A percentile compares a stretch with the other conserved stretches of the same genome.
phyloP scores from a whole-genome alignment of 257 asterid species.

The Primulina huaijiensis region DNA sequence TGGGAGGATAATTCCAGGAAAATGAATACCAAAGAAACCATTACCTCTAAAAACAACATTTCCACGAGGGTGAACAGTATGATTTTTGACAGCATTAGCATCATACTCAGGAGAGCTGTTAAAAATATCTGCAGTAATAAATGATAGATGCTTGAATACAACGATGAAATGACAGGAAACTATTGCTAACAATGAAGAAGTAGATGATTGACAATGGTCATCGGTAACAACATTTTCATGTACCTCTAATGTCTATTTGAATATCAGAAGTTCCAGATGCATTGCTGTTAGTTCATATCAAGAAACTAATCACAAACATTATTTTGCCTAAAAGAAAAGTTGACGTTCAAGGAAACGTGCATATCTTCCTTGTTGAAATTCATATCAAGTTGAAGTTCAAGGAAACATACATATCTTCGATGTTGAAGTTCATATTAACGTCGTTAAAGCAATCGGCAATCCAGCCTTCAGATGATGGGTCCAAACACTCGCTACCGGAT shows the following conservation, averaged over 20 bases:
- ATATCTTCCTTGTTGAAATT: no score
- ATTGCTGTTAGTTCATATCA: no score
- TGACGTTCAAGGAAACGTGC: no score
- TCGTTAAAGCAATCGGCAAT: conserved; percentile 71
- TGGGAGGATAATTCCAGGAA: neutral
- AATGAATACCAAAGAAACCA: neutral
- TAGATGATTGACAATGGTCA: no score
- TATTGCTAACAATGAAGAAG: neutral
- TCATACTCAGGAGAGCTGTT: conserved; percentile 38
- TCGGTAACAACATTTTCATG: no score
- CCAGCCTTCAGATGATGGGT: conserved; percentile 82
- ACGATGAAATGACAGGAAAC: neutral
- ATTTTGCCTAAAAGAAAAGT: no score
- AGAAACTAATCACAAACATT: no score
- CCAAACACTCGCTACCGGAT: conserved; percentile 48
- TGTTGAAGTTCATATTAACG: conserved; percentile 31
- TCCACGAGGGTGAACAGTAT: conserved; percentile 40
- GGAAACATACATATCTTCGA: conserved; percentile 55
- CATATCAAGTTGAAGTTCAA: no score
- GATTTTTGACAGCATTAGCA: conserved; percentile 39
- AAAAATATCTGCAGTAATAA: conserved; percentile 27
- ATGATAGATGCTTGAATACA: neutral
- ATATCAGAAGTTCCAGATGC: no score
- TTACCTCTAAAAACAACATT: conserved; percentile 74
- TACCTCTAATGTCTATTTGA: no score